Conservation (phyloP, 495 filamentous ascomycete species). For the Mytilinidion resinicola region DNA sequence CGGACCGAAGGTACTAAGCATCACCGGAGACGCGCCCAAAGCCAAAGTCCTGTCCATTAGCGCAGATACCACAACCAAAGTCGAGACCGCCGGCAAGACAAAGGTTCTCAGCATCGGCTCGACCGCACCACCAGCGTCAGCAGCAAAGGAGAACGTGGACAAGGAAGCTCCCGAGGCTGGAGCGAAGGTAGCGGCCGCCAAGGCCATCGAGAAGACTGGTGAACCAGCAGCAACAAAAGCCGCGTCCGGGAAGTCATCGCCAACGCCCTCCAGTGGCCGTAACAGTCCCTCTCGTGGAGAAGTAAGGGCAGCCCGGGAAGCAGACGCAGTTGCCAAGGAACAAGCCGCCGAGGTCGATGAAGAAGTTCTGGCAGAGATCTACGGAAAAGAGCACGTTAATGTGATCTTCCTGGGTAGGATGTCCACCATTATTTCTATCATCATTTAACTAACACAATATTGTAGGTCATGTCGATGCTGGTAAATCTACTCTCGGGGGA, state of each 20-base stretch:
- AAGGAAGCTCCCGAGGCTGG: constrained; percentile 55
- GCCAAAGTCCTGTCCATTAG: constrained; percentile 67
- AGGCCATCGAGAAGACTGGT: constrained; percentile 73
- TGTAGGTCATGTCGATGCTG: constrained; percentile 81
- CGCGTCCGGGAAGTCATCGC: constrained; percentile 65
- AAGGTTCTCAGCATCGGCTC: constrained; percentile 28
- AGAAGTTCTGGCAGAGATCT: constrained; percentile 85
- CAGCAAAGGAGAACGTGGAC: constrained; percentile 42
- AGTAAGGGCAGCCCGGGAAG: constrained; percentile 55
- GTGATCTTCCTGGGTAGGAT: constrained; percentile 75
- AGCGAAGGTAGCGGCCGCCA: constrained; percentile 67
- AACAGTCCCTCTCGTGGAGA: constrained; percentile 59
- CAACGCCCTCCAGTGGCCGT: constrained; percentile 69
- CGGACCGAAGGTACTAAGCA: constrained; percentile 19
- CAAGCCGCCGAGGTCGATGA: constrained; percentile 89
- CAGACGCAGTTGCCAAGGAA: constrained; percentile 77
- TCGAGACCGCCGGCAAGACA: constrained; percentile 36
- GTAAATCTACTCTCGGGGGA: constrained; percentile 92
- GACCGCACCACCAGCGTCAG: constrained; percentile 27
- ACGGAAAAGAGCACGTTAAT: constrained; percentile 98
- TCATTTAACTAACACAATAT: too few relatives aligned
- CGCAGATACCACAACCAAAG: constrained; percentile 44
- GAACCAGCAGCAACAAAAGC: constrained; percentile 45
- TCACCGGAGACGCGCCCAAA: constrained; percentile 46
- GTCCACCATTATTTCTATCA: too few relatives aligned